phyloP scores from a whole-genome alignment of 1,139 yeast genomes.

The Sugiyamaella japonica region DNA sequence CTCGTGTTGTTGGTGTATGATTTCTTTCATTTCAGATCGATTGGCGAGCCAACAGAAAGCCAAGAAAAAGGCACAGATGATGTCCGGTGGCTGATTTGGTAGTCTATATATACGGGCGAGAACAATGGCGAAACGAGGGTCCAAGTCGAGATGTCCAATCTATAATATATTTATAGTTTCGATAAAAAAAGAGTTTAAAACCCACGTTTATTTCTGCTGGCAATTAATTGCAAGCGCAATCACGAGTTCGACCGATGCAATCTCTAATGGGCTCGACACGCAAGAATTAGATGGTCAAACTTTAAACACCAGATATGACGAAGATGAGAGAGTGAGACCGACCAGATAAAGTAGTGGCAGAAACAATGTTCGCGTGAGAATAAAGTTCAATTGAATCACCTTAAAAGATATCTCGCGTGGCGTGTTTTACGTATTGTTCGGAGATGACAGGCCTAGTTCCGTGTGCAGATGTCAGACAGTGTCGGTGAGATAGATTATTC shows the following conservation, averaged over 20 bases:
- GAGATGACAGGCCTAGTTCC: background rate
- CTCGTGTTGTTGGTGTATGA: background rate
- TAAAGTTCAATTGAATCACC: background rate
- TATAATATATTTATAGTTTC: background rate
- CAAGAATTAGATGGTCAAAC: background rate
- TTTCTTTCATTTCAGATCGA: background rate
- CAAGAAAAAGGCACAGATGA: background rate
- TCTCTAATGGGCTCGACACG: background rate
- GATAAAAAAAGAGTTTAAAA: background rate
- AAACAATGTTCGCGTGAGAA: background rate
- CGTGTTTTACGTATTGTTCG: background rate
- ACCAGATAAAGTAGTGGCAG: background rate
- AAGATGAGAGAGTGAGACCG: background rate
- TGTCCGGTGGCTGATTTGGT: background rate
- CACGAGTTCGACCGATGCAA: too few relatives aligned
- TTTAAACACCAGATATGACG: background rate
- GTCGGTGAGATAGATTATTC: background rate
- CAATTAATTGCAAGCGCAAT: background rate
- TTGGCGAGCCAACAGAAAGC: conserved; percentile 1
- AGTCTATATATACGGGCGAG: background rate
- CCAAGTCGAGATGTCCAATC: too few relatives aligned
- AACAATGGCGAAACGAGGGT: too few relatives aligned
- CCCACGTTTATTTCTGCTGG: background rate
- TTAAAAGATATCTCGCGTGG: background rate
- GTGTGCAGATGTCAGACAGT: background rate